Conservation (phyloP, 306 rosid genomes). For the Castanea crenata region DNA sequence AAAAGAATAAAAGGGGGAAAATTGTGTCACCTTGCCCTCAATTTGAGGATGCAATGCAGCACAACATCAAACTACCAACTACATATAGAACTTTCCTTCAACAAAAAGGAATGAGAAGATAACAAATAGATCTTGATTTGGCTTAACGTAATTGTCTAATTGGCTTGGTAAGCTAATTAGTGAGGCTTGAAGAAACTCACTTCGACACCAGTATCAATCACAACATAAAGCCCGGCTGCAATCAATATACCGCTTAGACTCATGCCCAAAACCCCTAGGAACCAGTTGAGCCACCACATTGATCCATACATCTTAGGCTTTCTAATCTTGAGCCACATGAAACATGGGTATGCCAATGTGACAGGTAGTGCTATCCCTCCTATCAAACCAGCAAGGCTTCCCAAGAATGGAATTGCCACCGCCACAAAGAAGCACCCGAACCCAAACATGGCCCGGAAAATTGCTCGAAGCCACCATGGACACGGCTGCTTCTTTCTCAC, state of each 20-base stretch:
- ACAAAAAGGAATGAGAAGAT: not conserved
- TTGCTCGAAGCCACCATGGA: constrained; percentile 45
- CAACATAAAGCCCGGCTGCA: constrained; percentile 57
- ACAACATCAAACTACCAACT: not conserved
- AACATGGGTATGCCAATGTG: constrained; percentile 47
- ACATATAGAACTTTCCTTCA: not conserved
- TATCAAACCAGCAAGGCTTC: constrained; percentile 42
- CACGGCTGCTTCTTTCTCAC: constrained; percentile 40
- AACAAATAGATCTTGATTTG: not conserved
- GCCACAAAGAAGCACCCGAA: constrained; percentile 33
- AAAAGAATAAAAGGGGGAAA: not conserved
- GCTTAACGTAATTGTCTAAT: not conserved
- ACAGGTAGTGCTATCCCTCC: constrained; percentile 50
- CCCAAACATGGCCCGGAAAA: constrained; percentile 34
- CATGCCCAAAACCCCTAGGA: constrained; percentile 60
- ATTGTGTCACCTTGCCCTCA: not conserved
- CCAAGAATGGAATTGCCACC: constrained; percentile 48
- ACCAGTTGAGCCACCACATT: constrained; percentile 66
- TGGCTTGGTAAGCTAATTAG: constrained; percentile 2
- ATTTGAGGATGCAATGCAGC: not conserved
- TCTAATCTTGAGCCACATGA: constrained; percentile 43
- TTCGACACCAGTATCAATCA: constrained; percentile 57
- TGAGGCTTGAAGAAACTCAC: constrained; percentile 71
- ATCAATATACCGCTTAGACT: constrained; percentile 40
- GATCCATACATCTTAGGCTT: constrained; percentile 31